Evolutionary conservation across 2,329 filamentous ascomycete genomes (phyloP), one percentile per base, ranked within the genome.

Genomic region (Hymenoscyphus fructigenus): DNA sequence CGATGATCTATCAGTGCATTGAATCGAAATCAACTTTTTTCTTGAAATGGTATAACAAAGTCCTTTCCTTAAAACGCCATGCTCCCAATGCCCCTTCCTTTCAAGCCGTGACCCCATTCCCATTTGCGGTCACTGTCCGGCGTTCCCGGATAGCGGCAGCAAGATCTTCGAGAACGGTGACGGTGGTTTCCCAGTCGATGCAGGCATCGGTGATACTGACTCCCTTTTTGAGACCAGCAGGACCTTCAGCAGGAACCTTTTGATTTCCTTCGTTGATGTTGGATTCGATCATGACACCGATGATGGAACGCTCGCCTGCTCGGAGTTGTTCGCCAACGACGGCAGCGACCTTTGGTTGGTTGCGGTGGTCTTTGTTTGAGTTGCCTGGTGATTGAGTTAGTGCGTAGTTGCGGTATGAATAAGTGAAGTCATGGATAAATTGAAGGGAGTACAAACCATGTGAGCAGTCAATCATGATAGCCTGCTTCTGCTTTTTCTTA

Each of bases 281-380:
- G 75, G 92, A 97, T 83, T 99, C 94, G 73, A 99, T 96, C 94
- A 99, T 99, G 76, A 98, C 92, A 77, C 93, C 95, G 70, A 98
- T 86, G 73, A 99, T 96, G 69, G 87, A 89, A 65, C 87, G 89
- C 82, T 99, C 92, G 66, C 94, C 94, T 69, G 90, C 88, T 60
- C 90, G 88, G 69, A 99, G 84, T 82, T 99, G 94, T 62, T 96
- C 91, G 36, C 85, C 90, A 67, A 99, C 82, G 61, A 84, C 84
- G 77, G 90, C 86, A 69, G 94, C 93, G 56, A 98, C 94, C 80
- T 94, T 90, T 74, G 95, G 95, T 82, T 99, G 94, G 81, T 99
- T 99, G 75, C 91, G 89, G 83, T 98, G 94, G 82, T 98, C 88
- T 83, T 99, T 99, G 79, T 91, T 92, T 23, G 94, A 98, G 83